Conservation (phyloP, 2,329 filamentous ascomycete species). For the Talaromyces atroroseus region DNA sequence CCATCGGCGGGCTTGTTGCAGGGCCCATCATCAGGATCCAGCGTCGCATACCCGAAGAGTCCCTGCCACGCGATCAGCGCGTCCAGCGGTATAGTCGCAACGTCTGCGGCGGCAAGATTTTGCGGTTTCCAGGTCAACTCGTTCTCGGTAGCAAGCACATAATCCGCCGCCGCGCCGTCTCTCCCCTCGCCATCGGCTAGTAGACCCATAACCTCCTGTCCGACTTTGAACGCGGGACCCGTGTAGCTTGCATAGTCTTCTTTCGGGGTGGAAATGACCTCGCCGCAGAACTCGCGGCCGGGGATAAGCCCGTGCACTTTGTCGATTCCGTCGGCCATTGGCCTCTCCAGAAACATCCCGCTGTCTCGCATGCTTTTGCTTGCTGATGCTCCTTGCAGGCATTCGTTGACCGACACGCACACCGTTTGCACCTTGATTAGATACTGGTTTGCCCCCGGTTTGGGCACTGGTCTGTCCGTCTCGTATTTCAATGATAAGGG, state of each 20-base stretch:
- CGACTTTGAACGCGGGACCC: slow-evolving; percentile 36
- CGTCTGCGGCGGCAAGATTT: slow-evolving; percentile 31
- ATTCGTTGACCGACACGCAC: slow-evolving; percentile 35
- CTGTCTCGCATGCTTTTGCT: background rate
- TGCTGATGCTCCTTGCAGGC: background rate
- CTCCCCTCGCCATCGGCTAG: slow-evolving; percentile 27
- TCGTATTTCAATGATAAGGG: slow-evolving; percentile 28
- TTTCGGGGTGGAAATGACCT: slow-evolving; percentile 30
- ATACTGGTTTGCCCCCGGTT: slow-evolving; percentile 32
- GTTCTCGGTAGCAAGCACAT: slow-evolving; percentile 31
- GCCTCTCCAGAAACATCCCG: background rate
- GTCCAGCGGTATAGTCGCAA: slow-evolving; percentile 34
- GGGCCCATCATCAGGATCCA: slow-evolving; percentile 23
- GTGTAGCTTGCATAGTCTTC: slow-evolving; percentile 25
- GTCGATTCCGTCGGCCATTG: slow-evolving; percentile 22
- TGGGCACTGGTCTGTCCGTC: slow-evolving; percentile 32
- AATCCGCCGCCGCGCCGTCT: slow-evolving; percentile 40
- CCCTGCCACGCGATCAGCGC: slow-evolving; percentile 40
- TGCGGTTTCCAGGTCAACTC: slow-evolving; percentile 35
- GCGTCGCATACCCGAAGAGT: slow-evolving; percentile 31
- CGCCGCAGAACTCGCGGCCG: slow-evolving; percentile 38
- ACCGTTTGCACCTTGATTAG: slow-evolving; percentile 37
- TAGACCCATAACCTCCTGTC: slow-evolving; percentile 36
- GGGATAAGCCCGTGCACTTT: slow-evolving; percentile 26
- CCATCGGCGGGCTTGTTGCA: slow-evolving; percentile 15